These are phyloP conservation scores for Aspergillus cavernicola DNA, from an alignment of 495 filamentous ascomycete genomes.

Conservation along the genomic window DNA sequence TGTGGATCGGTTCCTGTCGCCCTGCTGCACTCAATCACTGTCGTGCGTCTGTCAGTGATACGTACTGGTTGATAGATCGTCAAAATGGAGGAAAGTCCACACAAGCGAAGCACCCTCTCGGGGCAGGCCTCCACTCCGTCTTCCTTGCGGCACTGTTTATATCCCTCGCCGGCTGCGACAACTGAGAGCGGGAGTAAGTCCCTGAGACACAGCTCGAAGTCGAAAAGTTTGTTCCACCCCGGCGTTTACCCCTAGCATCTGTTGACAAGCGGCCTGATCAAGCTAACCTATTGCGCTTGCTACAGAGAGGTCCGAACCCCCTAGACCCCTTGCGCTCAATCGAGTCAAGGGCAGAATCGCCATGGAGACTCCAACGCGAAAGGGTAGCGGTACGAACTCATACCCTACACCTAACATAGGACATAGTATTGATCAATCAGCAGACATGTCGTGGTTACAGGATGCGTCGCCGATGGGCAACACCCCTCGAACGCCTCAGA, in stretches of 20 bases:
- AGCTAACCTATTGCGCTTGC: slow-evolving; percentile 6
- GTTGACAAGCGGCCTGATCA: not conserved
- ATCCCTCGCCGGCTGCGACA: slow-evolving; percentile 25
- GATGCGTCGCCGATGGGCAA: slow-evolving; percentile 30
- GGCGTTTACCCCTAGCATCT: not conserved
- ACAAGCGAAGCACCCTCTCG: slow-evolving; percentile 27
- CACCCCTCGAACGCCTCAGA: slow-evolving; percentile 23
- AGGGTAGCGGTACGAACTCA: slow-evolving; percentile 17
- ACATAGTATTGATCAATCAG: slow-evolving; percentile 8
- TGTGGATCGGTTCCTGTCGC: slow-evolving; percentile 15
- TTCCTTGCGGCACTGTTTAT: slow-evolving; percentile 24
- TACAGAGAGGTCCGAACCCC: slow-evolving; percentile 25
- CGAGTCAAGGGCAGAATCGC: slow-evolving; percentile 35
- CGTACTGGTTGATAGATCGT: slow-evolving; percentile 17
- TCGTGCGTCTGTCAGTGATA: slow-evolving; percentile 31
- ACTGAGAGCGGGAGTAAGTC: slow-evolving; percentile 19
- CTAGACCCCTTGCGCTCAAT: slow-evolving; percentile 32
- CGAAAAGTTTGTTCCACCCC: slow-evolving; percentile 24
- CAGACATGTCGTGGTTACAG: slow-evolving; percentile 35
- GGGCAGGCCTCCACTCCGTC: slow-evolving; percentile 24
- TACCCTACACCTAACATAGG: not conserved
- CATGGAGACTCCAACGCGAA: slow-evolving; percentile 38
- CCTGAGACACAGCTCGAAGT: slow-evolving; percentile 15
- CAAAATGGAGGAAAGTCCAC: slow-evolving; percentile 31
- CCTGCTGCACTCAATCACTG: slow-evolving; percentile 21